Percentiles rank a stretch among this genome's conserved stretches.
Conservation (phyloP, 2,329 filamentous ascomycete genomes). For the Lasiodiplodia theobromae region DNA sequence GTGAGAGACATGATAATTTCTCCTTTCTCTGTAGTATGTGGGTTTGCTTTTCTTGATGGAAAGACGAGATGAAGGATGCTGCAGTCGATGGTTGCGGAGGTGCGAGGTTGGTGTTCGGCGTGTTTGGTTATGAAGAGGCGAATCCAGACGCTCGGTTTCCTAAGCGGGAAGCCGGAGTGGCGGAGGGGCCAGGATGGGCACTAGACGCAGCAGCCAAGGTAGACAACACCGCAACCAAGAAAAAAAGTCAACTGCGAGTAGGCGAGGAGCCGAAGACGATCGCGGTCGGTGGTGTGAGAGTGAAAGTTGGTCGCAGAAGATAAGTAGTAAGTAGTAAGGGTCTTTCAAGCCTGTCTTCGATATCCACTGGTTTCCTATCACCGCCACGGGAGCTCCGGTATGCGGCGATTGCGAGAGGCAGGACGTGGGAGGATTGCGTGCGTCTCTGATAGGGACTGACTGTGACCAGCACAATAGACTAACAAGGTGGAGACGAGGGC, state of each 20-base stretch:
- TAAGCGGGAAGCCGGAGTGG: constrained; percentile 22
- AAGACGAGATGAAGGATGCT: not conserved
- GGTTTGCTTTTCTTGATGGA: not conserved
- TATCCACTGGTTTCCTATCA: not conserved
- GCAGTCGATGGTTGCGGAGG: not conserved
- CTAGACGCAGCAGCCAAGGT: not conserved
- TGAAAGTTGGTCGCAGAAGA: not conserved
- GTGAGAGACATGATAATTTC: constrained; percentile 1
- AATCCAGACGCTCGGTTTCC: constrained; percentile 15
- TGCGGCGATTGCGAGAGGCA: not conserved
- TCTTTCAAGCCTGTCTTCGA: not conserved
- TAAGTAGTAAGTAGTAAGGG: constrained; percentile 11
- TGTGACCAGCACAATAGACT: constrained; percentile 18
- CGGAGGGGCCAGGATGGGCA: not conserved
- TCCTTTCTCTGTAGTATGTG: not conserved
- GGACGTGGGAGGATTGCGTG: constrained; percentile 4
- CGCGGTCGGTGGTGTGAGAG: not conserved
- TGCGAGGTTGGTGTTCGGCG: not conserved
- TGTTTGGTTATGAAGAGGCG: not conserved
- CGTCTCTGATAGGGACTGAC: constrained; percentile 6
- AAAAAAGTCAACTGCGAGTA: not conserved
- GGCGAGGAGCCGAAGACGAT: not conserved
- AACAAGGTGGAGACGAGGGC: not conserved
- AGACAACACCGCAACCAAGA: not conserved
- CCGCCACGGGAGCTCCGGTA: not conserved